A percentile compares a stretch with the other conserved stretches of the same genome.
Conservation (phyloP, 2,329 filamentous ascomycete species). For the Aquanectria penicillioides region DNA sequence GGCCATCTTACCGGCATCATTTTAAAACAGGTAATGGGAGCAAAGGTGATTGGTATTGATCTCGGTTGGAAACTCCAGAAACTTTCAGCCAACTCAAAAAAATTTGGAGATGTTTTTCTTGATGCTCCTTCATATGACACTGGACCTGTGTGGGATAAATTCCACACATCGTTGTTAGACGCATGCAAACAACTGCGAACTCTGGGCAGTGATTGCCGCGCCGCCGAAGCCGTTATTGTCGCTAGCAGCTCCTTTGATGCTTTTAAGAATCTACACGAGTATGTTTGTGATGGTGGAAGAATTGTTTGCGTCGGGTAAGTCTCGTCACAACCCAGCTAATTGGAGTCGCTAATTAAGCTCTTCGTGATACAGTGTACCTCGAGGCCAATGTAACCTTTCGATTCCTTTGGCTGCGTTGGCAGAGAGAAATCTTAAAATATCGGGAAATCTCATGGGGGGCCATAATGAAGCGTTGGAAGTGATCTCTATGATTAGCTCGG, state of each 20-base stretch:
- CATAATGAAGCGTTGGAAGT: not conserved
- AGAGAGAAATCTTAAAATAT: not conserved
- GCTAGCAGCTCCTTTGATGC: not conserved
- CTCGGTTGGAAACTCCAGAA: not conserved
- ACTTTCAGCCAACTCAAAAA: not conserved
- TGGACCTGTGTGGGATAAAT: not conserved
- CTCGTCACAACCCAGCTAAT: not conserved
- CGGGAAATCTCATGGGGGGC: constrained; percentile 5
- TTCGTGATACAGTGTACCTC: not conserved
- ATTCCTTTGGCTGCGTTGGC: not conserved
- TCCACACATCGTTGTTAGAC: not conserved
- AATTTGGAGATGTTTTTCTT: not conserved
- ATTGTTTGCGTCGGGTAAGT: constrained; percentile 8
- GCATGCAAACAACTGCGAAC: not conserved
- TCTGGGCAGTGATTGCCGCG: not conserved
- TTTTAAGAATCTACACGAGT: not conserved
- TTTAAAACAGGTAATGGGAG: not conserved
- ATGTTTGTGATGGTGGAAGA: constrained; percentile 1
- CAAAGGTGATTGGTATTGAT: not conserved
- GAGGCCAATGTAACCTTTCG: not conserved
- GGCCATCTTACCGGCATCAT: not conserved
- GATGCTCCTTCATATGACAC: not conserved
- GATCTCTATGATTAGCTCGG: not conserved
- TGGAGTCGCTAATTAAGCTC: not conserved
- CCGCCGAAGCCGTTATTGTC: not conserved